Evolutionary conservation across 441 rosid species (phyloP).

Genomic region (Pelargonium fulgidum): DNA sequence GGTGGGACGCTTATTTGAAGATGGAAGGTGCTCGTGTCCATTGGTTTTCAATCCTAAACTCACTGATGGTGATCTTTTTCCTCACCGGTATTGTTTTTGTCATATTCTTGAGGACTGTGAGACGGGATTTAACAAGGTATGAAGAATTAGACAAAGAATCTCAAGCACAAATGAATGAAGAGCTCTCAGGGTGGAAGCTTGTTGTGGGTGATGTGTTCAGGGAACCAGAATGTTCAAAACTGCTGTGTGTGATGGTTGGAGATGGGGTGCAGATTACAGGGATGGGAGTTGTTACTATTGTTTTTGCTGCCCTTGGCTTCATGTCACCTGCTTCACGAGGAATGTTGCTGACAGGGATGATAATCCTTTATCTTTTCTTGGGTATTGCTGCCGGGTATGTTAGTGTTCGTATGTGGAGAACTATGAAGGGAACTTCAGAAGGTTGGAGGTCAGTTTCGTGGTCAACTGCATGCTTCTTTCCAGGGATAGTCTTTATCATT

Average conservation of each 20-base stretch:
- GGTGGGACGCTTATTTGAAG: conserved; percentile 94
- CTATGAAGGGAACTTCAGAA: conserved; percentile 64
- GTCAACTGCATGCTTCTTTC: conserved; percentile 81
- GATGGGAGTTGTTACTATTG: conserved; percentile 79
- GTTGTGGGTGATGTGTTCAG: conserved; percentile 93
- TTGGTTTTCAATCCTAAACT: conserved; percentile 91
- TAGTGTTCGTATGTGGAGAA: conserved; percentile 79
- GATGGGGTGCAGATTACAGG: conserved; percentile 87
- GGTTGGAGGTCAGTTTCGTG: conserved; percentile 84
- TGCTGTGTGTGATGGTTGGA: conserved; percentile 82
- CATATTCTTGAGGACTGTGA: conserved; percentile 84
- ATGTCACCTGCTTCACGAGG: conserved; percentile 98
- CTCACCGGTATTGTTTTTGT: conserved; percentile 90
- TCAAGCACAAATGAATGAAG: conserved; percentile 95
- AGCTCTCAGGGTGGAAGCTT: conserved; percentile 97
- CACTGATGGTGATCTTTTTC: conserved; percentile 89
- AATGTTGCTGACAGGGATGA: conserved; percentile 89
- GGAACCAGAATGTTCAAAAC: conserved; percentile 68
- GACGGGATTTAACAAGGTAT: conserved; percentile 86
- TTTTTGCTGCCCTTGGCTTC: conserved; percentile 91
- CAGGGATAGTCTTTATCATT: conserved; percentile 80
- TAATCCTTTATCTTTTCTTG: conserved; percentile 74
- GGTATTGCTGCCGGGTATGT: conserved; percentile 81
- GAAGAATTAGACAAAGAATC: conserved; percentile 96
- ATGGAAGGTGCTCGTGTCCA: conserved; percentile 97